Evolutionary conservation across 768 basidiomycete species (phyloP), one percentile per base, ranked within the genome.

Genomic region (Lanmaoa pseudosensibilis): DNA sequence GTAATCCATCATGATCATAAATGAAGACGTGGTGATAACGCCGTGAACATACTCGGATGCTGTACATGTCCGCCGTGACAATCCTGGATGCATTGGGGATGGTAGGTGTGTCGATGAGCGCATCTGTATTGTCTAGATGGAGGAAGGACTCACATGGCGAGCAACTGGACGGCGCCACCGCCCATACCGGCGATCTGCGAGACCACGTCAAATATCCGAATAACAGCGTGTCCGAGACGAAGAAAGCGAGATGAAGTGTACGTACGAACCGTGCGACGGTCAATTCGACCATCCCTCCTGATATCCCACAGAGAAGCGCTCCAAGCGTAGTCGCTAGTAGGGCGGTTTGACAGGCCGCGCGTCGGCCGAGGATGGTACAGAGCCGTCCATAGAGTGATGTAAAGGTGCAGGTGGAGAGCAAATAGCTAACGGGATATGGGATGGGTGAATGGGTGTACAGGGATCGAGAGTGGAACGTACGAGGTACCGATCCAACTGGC

Each of bases 301-400:
- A 87, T 12, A 90, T 63, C 0, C 87, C 88, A 62, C 90, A 91
- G 5, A 78, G 75, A 7, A 87, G 63, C 0, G 85, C 83, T 4
- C 90, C 90, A 0, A 85, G 36, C 10, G 73, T 79, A 1, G 84
- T 79, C 52, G 87, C 84, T 6, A 80, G 56, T 1, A 90, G 70
- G 1, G 88, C 89, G 0, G 76, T 73, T 54, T 84, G 85, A 63
- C 84, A 86, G 4, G 89, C 89, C 12, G 80, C 81, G 48, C 82
- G 77, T 16, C 90, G 74, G 6, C 90, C 90, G 67, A 91, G 70
- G 11, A 87, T 86, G 65, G 88, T 86, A 59, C 82, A 87, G 6
- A 92, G 75, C 4, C 89, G 82, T 23, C 90, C 90, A 65, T 91
- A 92, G 6, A 92, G 75, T 0, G 88, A 90, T 0, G 90, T 91